phyloP scores from a whole-genome alignment of 768 basidiomycete genomes.

The Tylopilus felleus region DNA sequence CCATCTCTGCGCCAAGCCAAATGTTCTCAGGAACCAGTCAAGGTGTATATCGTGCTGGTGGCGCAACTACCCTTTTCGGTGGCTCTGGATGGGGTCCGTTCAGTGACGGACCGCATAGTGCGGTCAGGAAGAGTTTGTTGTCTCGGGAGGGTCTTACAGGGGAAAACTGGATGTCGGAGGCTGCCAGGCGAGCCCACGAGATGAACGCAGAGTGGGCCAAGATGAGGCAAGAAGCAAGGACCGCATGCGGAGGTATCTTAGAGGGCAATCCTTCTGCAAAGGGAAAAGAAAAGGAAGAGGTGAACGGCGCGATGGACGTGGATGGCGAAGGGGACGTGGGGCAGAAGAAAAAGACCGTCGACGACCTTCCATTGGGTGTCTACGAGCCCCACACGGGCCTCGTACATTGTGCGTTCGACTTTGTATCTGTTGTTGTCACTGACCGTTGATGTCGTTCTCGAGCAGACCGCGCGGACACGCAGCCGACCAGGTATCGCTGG shows the following conservation, averaged over 20 bases:
- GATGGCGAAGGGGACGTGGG: constrained; percentile 26
- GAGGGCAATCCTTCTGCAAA: constrained; percentile 33
- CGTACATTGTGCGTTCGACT: constrained; percentile 59
- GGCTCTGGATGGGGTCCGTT: constrained; percentile 81
- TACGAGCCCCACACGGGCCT: constrained; percentile 82
- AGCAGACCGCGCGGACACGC: constrained; percentile 73
- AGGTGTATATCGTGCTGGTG: constrained; percentile 88
- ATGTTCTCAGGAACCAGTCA: constrained; percentile 43
- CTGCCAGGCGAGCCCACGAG: constrained; percentile 62
- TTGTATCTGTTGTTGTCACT: not conserved
- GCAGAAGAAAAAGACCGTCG: constrained; percentile 26
- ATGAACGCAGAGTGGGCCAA: constrained; percentile 62
- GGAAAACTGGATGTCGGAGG: constrained; percentile 91
- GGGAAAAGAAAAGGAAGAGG: constrained; percentile 32
- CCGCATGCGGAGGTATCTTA: constrained; percentile 47
- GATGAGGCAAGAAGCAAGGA: constrained; percentile 53
- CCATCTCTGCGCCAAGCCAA: constrained; percentile 27
- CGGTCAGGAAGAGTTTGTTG: constrained; percentile 76
- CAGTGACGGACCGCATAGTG: constrained; percentile 82
- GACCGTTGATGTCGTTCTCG: constrained; percentile 3
- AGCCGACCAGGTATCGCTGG: constrained; percentile 65
- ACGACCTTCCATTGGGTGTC: constrained; percentile 53
- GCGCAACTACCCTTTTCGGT: constrained; percentile 91
- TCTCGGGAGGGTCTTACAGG: constrained; percentile 77
- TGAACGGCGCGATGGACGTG: constrained; percentile 29